Base-by-base conservation (phyloP, 768 basidiomycete species). In the Collybia sp. region DNA sequence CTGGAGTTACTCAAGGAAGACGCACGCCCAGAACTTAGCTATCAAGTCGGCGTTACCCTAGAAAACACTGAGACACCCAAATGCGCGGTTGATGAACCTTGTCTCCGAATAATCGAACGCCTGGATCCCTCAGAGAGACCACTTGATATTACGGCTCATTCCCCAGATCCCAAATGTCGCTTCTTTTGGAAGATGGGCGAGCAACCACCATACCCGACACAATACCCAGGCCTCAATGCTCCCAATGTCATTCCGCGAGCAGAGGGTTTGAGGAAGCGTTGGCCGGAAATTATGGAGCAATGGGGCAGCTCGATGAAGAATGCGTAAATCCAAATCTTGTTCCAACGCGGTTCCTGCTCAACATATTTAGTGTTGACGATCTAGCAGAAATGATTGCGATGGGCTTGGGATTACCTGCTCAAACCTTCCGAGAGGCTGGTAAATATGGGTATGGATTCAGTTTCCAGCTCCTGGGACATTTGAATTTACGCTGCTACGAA, bases 1-100 rank as follows among this genome's bases (percentile, higher is more conserved):
- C 58, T 72, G 30, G 65, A 67, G 2, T 72, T 70, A 1, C 69
- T 97, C 46, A 71, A 76, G 69, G 72, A 78, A 53, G 94, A 97
- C 51, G 84, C 90, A 59, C 79, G 83, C 13, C 90, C 91, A 0
- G 90, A 96, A 53, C 69, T 90, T 10, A 82, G 87, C 45, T 97
- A 92, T 64, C 94, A 97, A 66, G 83, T 92, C 35, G 93, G 94
- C 2, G 92, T 93, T 4, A 96, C 93, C 4, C 80, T 95, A n/a
- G 92, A 94, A 67, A 93, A 94, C 63, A 97, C 93, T 2, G 94
- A 96, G 68, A 92, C 90, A 57, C 86, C 87, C 32, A 88, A 82
- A 61, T 92, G 89, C 61, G 87, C 89, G 3, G 83, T 80, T 9
- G 79, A 93, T 58, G 84, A 88, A 40, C 82, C 88, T 10, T 98